Conservation (phyloP, 2,329 filamentous ascomycete species). For the Drechslerella stenobrocha region DNA sequence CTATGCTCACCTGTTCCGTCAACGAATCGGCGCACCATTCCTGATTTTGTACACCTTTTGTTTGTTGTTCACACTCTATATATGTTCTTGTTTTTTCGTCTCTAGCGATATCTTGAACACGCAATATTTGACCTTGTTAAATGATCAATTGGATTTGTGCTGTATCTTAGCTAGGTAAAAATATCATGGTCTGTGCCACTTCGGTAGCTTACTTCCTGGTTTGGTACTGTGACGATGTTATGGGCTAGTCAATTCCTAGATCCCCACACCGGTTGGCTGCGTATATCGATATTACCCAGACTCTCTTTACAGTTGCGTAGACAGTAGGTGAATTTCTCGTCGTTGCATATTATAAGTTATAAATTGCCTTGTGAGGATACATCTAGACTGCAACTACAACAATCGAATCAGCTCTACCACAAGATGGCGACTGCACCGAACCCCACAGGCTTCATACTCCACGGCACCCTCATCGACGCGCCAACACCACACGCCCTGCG, state of each 20-base stretch:
- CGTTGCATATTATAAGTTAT: too few relatives aligned
- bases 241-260: too few relatives aligned
- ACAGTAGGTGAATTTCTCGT: too few relatives aligned
- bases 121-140: background rate
- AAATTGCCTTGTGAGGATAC: too few relatives aligned
- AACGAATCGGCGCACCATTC: too few relatives aligned
- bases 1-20: too few relatives aligned
- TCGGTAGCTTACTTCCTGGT: background rate
- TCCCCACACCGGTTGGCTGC: too few relatives aligned
- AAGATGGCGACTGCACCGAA: background rate
- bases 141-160: slow-evolving; percentile 4
- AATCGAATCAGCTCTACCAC: background rate
- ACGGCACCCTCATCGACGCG: slow-evolving; percentile 51
- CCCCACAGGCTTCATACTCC: slow-evolving; percentile 14
- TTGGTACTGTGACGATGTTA: too few relatives aligned
- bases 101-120: background rate
- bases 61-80: background rate
- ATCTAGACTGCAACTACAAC: too few relatives aligned
- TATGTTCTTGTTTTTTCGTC: background rate
- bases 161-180: slow-evolving; percentile 31
- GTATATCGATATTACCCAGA: too few relatives aligned
- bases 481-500: slow-evolving; percentile 49
- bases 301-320: too few relatives aligned
- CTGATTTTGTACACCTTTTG: too few relatives aligned
- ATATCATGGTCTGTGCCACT: slow-evolving; percentile 24